A percentile compares a stretch with the other conserved stretches of the same genome.
phyloP scores from a whole-genome alignment of 768 basidiomycete species.

The Lepiota venenata region DNA sequence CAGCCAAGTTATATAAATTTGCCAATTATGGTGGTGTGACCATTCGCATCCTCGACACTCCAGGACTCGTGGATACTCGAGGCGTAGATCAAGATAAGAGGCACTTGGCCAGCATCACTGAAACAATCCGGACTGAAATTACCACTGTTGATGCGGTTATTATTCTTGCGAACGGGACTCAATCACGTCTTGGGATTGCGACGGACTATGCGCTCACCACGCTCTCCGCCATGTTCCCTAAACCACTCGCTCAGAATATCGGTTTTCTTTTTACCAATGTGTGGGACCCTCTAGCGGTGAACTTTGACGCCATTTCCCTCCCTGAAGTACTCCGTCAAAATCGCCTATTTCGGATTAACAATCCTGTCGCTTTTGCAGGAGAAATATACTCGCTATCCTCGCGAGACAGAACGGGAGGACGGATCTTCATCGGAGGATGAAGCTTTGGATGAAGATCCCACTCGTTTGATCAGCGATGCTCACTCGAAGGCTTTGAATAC shows the following conservation, averaged over 20 bases:
- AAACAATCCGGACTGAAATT: slow-evolving; percentile 17
- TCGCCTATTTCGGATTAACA: slow-evolving; percentile 12
- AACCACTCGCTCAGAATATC: slow-evolving; percentile 20
- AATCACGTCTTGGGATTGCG: slow-evolving; percentile 17
- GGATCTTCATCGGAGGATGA: too few relatives aligned
- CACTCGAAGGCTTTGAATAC: slow-evolving; percentile 9
- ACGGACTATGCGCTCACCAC: slow-evolving; percentile 24
- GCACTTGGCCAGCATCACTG: slow-evolving; percentile 24
- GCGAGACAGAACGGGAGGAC: too few relatives aligned
- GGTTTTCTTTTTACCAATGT: slow-evolving; percentile 21
- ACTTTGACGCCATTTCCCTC: too few relatives aligned
- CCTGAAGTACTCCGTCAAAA: too few relatives aligned
- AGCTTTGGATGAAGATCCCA: too few relatives aligned
- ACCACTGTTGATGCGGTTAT: slow-evolving; percentile 21
- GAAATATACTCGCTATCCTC: not conserved
- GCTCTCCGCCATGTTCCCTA: slow-evolving; percentile 22
- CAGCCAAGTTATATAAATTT: too few relatives aligned
- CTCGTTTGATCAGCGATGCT: not conserved
- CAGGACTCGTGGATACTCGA: slow-evolving; percentile 26
- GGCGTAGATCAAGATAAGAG: slow-evolving; percentile 22
- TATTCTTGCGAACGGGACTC: slow-evolving; percentile 26
- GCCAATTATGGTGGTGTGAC: not conserved
- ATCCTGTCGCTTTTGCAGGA: slow-evolving; percentile 13
- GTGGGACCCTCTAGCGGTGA: slow-evolving; percentile 9
- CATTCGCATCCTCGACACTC: slow-evolving; percentile 25